Evolutionary conservation across 805 yeast species (phyloP).

Genomic region (Sporopachydermia lactativora): DNA sequence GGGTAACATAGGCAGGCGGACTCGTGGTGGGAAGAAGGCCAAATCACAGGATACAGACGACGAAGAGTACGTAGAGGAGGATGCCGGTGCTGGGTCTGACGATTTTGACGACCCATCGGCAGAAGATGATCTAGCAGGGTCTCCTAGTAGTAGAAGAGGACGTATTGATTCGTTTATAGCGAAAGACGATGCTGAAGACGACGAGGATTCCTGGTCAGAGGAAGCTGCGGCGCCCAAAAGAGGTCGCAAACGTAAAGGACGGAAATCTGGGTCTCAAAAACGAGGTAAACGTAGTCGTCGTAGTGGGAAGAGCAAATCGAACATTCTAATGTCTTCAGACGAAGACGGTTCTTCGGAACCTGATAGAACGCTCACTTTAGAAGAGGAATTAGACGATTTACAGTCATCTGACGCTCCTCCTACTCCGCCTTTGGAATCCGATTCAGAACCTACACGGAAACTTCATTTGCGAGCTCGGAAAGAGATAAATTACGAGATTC

Average conservation of each 20-base stretch:
- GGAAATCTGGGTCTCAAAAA: conserved; percentile 5
- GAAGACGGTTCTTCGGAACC: conserved; percentile 15
- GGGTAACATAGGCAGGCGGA: neutral
- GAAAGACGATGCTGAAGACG: conserved; percentile 11
- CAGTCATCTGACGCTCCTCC: conserved; percentile 47
- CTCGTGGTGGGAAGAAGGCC: neutral
- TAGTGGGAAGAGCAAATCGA: conserved; percentile 10
- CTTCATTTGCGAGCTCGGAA: conserved; percentile 44
- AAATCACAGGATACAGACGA: conserved; percentile 12
- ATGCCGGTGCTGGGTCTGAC: conserved; percentile 5
- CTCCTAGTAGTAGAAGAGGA: conserved; percentile 27
- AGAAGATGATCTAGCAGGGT: conserved; percentile 18
- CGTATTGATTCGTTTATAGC: conserved; percentile 25
- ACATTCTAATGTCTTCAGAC: conserved; percentile 14
- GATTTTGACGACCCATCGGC: conserved; percentile 9
- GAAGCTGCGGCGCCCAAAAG: conserved; percentile 7
- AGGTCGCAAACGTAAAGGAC: conserved; percentile 8
- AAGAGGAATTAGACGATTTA: conserved; percentile 53
- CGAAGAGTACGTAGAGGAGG: conserved; percentile 13
- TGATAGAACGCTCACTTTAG: conserved; percentile 24
- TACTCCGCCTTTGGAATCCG: conserved; percentile 17
- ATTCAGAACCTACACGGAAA: conserved; percentile 8
- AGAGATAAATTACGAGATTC: conserved; percentile 64
- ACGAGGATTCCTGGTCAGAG: conserved; percentile 7
- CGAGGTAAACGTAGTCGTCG: conserved; percentile 8